Percentiles rank a stretch among this genome's conserved stretches.
Evolutionary conservation across 352 stramenopile species (phyloP).

Genomic region (Paralagenidium karlingii): DNA sequence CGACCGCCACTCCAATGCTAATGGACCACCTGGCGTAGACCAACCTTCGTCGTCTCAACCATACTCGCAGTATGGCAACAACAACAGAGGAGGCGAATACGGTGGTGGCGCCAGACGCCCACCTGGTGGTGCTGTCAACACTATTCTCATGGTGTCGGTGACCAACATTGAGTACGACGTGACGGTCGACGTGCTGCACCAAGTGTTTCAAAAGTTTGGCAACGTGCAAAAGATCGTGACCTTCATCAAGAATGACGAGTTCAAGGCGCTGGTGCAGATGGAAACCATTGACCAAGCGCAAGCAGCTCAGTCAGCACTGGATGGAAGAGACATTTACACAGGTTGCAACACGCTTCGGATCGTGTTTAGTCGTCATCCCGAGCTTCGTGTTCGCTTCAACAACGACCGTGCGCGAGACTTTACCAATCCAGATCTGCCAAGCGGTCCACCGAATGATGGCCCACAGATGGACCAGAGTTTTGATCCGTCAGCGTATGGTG

Average conservation of each 20-base stretch:
- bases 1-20: neutral
- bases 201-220: constrained; percentile 64
- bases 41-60: neutral
- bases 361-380: constrained; percentile 54
- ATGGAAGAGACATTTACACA: constrained; percentile 78
- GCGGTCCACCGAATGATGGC: constrained; percentile 8
- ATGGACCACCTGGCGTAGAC: neutral
- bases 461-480: neutral
- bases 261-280: constrained; percentile 74
- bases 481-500: neutral
- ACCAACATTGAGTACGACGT: constrained; percentile 79
- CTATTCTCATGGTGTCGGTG: constrained; percentile 68
- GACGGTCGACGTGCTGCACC: constrained; percentile 65
- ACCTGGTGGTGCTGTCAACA: constrained; percentile 33
- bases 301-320: constrained; percentile 47
- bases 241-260: constrained; percentile 74
- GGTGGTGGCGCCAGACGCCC: constrained; percentile 22
- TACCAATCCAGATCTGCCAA: constrained; percentile 58
- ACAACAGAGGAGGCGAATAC: constrained; percentile 11
- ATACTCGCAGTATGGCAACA: constrained; percentile 8
- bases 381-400: constrained; percentile 68
- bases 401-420: constrained; percentile 60
- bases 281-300: constrained; percentile 57
- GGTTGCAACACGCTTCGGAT: constrained; percentile 76
- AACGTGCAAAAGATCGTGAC: constrained; percentile 74